Percentiles rank a stretch among this genome's conserved stretches.
Conservation (phyloP, 2,329 filamentous ascomycete species). For the Diplodia corticola region DNA sequence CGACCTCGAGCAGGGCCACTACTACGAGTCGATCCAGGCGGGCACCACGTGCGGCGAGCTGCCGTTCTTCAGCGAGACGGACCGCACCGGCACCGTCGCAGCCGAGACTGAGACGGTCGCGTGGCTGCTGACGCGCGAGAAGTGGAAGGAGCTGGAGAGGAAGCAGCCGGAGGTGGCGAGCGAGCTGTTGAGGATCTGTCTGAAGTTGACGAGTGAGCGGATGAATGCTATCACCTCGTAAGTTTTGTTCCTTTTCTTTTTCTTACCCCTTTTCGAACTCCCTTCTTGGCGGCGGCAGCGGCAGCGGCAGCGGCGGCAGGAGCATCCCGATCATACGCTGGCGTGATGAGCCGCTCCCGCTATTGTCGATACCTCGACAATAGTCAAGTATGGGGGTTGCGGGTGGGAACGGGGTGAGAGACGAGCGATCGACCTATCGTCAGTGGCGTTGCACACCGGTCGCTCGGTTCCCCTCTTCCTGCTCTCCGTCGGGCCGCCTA, state of each 20-base stretch:
- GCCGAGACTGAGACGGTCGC: conserved; percentile 79
- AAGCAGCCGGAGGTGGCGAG: conserved; percentile 74
- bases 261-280: neutral
- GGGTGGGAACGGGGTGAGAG: neutral
- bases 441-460: neutral
- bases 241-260: conserved; percentile 32
- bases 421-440: neutral
- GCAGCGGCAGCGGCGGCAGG: neutral
- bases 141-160: conserved; percentile 72
- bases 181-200: conserved; percentile 80
- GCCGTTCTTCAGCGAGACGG: conserved; percentile 91
- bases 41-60: conserved; percentile 95
- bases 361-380: neutral
- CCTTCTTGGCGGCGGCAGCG: neutral
- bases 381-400: neutral
- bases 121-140: conserved; percentile 74
- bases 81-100: conserved; percentile 79
- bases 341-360: neutral
- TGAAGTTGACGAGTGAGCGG: conserved; percentile 92
- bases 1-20: conserved; percentile 81
- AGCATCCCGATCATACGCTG: neutral
- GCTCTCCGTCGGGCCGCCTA: neutral
- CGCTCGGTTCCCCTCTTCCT: neutral
- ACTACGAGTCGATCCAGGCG: conserved; percentile 88
- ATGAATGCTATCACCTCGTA: conserved; percentile 71